Evolutionary conservation across 805 yeast species (phyloP).

Genomic region (Brettanomyces naardenensis): DNA sequence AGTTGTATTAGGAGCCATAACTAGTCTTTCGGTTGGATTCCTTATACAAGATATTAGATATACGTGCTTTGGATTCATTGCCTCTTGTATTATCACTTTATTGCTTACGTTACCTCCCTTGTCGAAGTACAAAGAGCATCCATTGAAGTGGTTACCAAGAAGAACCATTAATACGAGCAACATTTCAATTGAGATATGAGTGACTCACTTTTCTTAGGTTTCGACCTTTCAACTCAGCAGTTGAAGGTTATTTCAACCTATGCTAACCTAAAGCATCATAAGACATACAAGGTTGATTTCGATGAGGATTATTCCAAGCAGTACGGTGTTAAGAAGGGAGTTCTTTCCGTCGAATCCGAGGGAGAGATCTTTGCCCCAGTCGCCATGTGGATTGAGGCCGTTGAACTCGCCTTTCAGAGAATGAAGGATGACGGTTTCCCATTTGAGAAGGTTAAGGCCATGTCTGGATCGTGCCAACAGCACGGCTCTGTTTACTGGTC

Average conservation of each 20-base stretch:
- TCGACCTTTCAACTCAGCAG: slow-evolving; percentile 88
- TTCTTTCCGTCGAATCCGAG: slow-evolving; percentile 40
- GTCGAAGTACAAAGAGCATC: slow-evolving; percentile 43
- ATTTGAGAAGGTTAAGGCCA: slow-evolving; percentile 50
- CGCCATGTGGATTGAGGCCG: slow-evolving; percentile 82
- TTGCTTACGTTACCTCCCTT: slow-evolving; percentile 50
- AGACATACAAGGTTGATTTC: slow-evolving; percentile 62
- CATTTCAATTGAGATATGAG: slow-evolving; percentile 8
- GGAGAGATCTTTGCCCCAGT: slow-evolving; percentile 75
- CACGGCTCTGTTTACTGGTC: slow-evolving; percentile 89
- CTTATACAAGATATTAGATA: slow-evolving; percentile 34
- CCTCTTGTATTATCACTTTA: slow-evolving; percentile 25
- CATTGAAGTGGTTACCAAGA: slow-evolving; percentile 38
- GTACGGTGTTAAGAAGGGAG: slow-evolving; percentile 71
- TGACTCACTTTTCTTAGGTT: slow-evolving; percentile 45
- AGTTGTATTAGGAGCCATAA: slow-evolving; percentile 25
- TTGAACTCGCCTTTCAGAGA: slow-evolving; percentile 52
- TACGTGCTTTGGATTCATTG: slow-evolving; percentile 32
- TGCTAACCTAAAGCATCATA: slow-evolving; percentile 39
- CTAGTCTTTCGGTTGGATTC: slow-evolving; percentile 43
- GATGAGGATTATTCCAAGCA: slow-evolving; percentile 48
- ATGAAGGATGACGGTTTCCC: slow-evolving; percentile 48
- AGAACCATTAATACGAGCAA: slow-evolving; percentile 3
- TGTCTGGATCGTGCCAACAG: slow-evolving; percentile 86
- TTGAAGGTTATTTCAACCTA: slow-evolving; percentile 66